Evolutionary conservation across 2,329 filamentous ascomycete species (phyloP), one percentile per base, ranked within the genome.

Genomic region (Rachicladosporium sp.): DNA sequence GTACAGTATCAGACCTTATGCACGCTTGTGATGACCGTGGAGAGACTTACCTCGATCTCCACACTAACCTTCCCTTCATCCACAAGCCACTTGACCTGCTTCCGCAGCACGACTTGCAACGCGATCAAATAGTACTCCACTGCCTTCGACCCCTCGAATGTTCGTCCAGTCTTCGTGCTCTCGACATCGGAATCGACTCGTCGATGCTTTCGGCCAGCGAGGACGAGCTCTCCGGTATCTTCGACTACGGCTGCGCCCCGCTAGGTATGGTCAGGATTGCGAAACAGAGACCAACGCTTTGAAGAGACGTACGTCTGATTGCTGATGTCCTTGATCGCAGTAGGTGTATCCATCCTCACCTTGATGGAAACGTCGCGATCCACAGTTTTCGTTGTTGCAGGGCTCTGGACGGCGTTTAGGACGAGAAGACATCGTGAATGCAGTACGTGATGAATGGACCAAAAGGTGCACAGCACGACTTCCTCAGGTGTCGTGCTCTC

Each of bases 51-150:
- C 67, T 93, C 86, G 9, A 95, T 68, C 50, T 93, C 81, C 4
- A 67, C 59, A 1, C 80, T 78, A 35, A 91, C 70, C 0, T 73
- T 72, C 55, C 78, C 78, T 4, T 70, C 65, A 13, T 73, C 65
- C 10, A 93, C 66, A 23, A 96, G 67, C 69, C 80, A 88, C 53
- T 74, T 63, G 10, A 85, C 65, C 64, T 96, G 89, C 54, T 82
- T 84, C 57, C 87, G 78, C 21, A 98, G 65, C 35, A 96, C 72
- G 27, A 94, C 67, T 60, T 96, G 89, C 43, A 93, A 74, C 46
- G 77, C 81, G 56, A 93, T 82, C 29, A 96, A 68, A 57, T 84
- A 95, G 15, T 95, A 72, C 46, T 82, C 76, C 47, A 78, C 76
- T 10, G 82, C 89, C 38, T 76, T 71, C 35, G 74, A 67, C 32